Evolutionary conservation across 768 basidiomycete species (phyloP).

Genomic region (Boletus speciosus): DNA sequence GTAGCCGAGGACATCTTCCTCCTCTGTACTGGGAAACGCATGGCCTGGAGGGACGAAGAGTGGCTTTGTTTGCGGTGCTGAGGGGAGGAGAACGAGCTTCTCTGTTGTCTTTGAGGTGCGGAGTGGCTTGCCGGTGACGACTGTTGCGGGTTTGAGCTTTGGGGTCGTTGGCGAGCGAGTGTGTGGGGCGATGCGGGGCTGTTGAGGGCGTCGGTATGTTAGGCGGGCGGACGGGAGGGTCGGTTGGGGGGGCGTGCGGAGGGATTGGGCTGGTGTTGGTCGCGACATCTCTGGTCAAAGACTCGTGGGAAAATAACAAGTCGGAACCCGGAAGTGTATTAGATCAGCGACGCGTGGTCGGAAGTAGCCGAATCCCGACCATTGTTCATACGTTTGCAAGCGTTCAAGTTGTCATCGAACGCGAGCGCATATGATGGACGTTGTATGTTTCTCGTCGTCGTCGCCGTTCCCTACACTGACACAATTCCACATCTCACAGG

Average conservation of each 20-base stretch:
- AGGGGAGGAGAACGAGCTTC: constrained; percentile 86
- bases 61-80: constrained; percentile 83
- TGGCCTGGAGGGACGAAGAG: constrained; percentile 31
- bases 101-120: constrained; percentile 90
- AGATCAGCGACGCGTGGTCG: constrained; percentile 11
- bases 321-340: neutral
- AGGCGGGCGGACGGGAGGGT: constrained; percentile 23
- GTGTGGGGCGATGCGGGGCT: constrained; percentile 20
- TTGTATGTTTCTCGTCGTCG: constrained; percentile 20
- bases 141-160: constrained; percentile 18
- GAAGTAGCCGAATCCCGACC: constrained; percentile 10
- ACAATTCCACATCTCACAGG: constrained; percentile 6
- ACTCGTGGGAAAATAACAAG: neutral
- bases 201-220: constrained; percentile 20
- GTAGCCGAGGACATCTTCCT: constrained; percentile 54
- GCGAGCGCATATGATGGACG: constrained; percentile 22
- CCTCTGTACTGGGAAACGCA: constrained; percentile 22
- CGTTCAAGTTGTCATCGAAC: neutral
- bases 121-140: constrained; percentile 47
- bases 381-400: constrained; percentile 2
- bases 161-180: constrained; percentile 10
- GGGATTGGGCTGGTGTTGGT: neutral
- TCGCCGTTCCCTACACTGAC: neutral
- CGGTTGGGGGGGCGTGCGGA: constrained; percentile 20
- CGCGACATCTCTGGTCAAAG: constrained; percentile 7